Evolutionary conservation across 441 rosid species (phyloP).

Genomic region (Biscutella laevigata): DNA sequence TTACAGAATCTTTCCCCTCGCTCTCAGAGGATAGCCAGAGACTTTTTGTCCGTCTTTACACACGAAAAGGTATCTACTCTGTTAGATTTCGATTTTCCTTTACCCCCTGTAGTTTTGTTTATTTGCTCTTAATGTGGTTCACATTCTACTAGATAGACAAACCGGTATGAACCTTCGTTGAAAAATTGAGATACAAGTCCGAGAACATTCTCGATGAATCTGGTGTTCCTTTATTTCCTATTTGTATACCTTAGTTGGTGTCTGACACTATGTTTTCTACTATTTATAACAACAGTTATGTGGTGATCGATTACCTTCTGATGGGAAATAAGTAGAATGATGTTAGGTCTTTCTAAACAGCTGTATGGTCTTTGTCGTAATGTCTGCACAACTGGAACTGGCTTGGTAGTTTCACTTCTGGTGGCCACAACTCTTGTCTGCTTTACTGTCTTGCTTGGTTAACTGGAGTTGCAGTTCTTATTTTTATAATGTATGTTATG

Average conservation of each 20-base stretch:
- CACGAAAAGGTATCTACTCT: slow-evolving; percentile 59
- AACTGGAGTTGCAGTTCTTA: background rate
- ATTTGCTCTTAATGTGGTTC: background rate
- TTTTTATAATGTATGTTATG: background rate
- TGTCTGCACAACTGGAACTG: slow-evolving; percentile 9
- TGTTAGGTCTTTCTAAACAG: background rate
- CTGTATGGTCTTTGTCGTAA: background rate
- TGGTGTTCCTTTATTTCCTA: background rate
- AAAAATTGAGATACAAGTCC: background rate
- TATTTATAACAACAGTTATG: background rate
- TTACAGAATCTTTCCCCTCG: slow-evolving; percentile 57
- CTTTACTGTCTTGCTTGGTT: background rate
- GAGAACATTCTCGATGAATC: background rate
- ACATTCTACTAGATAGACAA: background rate
- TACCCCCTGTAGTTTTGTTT: slow-evolving; percentile 7
- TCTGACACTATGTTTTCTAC: background rate
- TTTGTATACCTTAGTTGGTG: background rate
- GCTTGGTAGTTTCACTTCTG: background rate
- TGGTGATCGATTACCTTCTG: background rate
- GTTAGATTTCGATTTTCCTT: background rate
- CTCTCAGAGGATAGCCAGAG: slow-evolving; percentile 71
- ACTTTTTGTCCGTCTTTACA: slow-evolving; percentile 79
- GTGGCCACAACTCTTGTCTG: background rate
- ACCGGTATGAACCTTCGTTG: background rate
- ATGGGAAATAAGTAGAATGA: background rate